These are phyloP conservation scores for Nyctanthes arbortristis DNA, from an alignment of 257 asterid genomes.

Conservation along the genomic window DNA sequence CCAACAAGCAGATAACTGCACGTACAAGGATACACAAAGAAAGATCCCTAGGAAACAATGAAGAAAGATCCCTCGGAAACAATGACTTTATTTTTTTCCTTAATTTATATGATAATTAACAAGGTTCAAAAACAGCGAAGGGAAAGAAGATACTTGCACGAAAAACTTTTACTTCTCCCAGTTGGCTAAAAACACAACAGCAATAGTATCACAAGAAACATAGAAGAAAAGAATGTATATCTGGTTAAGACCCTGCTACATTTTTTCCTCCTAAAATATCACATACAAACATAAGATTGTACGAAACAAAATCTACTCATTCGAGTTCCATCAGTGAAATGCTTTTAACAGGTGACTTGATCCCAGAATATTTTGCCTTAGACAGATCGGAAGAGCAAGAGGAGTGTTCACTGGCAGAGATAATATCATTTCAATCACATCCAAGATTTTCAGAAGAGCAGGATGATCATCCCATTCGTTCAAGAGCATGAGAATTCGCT, in stretches of 20 bases:
- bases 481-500: slow-evolving; percentile 45
- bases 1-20: slow-evolving; percentile 7
- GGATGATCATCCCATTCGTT: slow-evolving; percentile 73
- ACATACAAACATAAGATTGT: not conserved
- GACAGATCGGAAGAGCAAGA: slow-evolving; percentile 67
- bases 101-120: not conserved
- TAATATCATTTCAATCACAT: slow-evolving; percentile 72
- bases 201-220: not conserved
- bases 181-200: not conserved
- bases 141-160: not conserved
- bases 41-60: not conserved
- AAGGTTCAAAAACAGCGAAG: not conserved
- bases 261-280: not conserved
- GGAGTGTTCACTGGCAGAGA: slow-evolving; percentile 81
- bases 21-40: slow-evolving; percentile 1
- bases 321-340: not conserved
- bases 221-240: not conserved
- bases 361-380: slow-evolving; percentile 8
- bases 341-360: not conserved
- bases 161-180: not conserved
- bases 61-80: not conserved
- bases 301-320: not conserved
- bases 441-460: slow-evolving; percentile 66
- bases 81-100: not conserved
- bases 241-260: not conserved